Percentiles rank a stretch among this genome's conserved stretches.
phyloP scores from a whole-genome alignment of 768 basidiomycete genomes.

The Brasilioporus rufonigricans region DNA sequence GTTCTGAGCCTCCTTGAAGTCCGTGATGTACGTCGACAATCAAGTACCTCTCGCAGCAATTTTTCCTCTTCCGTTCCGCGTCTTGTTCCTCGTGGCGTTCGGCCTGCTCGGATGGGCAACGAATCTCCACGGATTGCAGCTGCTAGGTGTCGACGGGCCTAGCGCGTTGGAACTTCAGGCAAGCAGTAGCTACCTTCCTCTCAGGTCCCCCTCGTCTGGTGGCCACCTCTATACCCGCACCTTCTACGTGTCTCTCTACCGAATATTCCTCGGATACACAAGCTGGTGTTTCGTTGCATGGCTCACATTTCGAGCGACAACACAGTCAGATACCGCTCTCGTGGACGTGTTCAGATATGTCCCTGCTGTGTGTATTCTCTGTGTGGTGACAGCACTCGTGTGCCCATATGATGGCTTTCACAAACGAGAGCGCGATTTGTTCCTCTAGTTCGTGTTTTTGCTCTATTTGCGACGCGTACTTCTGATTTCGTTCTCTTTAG shows the following conservation, averaged over 20 bases:
- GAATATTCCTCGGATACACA: constrained; percentile 59
- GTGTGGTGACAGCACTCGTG: constrained; percentile 53
- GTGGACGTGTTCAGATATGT: constrained; percentile 80
- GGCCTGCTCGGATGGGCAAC: constrained; percentile 91
- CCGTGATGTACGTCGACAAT: constrained; percentile 34
- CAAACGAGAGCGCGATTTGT: constrained; percentile 71
- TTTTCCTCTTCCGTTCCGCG: constrained; percentile 92
- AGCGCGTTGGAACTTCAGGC: constrained; percentile 61
- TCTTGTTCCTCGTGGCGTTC: constrained; percentile 71
- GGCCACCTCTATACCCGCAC: constrained; percentile 29
- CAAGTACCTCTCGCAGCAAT: constrained; percentile 50
- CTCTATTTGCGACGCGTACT: background rate
- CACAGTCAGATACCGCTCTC: constrained; percentile 51
- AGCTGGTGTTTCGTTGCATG: constrained; percentile 65
- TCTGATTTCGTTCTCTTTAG: constrained; percentile 38
- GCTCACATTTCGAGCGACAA: constrained; percentile 61
- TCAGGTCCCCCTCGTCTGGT: constrained; percentile 13
- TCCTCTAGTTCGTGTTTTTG: constrained; percentile 63
- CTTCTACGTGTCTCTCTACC: constrained; percentile 64
- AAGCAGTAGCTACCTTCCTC: constrained; percentile 14
- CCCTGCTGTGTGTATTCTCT: constrained; percentile 64
- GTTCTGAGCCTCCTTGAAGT: background rate
- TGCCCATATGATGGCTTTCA: constrained; percentile 67
- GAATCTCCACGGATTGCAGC: constrained; percentile 82
- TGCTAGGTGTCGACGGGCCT: constrained; percentile 70